Evolutionary conservation across 176 grass and related monocot genomes (phyloP).

Genomic region (Saccharum spontaneum): DNA sequence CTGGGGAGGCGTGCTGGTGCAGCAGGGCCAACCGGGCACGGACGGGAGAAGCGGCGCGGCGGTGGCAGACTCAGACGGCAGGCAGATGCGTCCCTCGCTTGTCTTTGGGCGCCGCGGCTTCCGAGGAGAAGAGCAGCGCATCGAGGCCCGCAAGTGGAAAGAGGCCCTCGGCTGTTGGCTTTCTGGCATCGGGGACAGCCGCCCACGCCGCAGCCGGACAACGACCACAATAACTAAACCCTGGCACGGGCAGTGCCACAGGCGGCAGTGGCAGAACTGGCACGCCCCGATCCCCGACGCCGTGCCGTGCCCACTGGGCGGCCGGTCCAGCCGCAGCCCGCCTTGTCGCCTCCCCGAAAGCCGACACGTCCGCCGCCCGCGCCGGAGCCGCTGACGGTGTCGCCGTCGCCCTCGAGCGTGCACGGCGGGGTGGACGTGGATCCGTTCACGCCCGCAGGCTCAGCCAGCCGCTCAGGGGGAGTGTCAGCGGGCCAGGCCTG

Average conservation of each 20-base stretch:
- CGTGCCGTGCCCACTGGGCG: background rate
- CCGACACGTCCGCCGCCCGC: conserved; percentile 39
- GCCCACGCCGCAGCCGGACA: background rate
- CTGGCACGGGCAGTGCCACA: background rate
- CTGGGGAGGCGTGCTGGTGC: no score
- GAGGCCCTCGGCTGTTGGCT: no score
- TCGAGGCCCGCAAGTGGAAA: conserved; percentile 72
- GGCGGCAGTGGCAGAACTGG: background rate
- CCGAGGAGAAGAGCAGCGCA: conserved; percentile 21
- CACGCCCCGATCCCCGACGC: background rate
- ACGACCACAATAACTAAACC: conserved; percentile 53
- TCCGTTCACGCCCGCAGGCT: no score
- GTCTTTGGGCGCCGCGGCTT: conserved; percentile 10
- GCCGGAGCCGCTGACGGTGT: no score
- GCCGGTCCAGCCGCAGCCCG: background rate
- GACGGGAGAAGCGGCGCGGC: no score
- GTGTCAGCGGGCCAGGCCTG: background rate
- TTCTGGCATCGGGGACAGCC: no score
- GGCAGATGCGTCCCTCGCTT: background rate
- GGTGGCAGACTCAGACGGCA: no score
- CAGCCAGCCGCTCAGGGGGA: no score
- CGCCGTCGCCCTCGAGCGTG: no score
- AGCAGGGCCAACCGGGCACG: no score
- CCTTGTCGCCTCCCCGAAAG: conserved; percentile 13
- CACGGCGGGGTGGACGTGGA: no score